Conservation (phyloP, 1,284 basidiomycete species). For the Ceratobasidium sp. region DNA sequence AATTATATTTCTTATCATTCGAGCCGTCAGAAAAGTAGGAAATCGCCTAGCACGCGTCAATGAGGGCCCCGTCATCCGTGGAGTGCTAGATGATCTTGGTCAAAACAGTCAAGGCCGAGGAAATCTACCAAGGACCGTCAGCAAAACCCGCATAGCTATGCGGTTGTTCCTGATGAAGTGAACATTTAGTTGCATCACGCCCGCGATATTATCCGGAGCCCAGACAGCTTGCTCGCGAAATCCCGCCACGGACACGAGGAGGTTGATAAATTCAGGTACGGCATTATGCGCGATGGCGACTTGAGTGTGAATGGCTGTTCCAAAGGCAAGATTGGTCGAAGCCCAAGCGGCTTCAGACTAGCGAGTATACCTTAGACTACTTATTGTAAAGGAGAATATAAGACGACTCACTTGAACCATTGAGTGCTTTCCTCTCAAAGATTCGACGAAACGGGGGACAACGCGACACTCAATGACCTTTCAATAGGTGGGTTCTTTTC, state of each 20-base stretch:
- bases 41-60: constrained; percentile 99
- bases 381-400: constrained; percentile 17
- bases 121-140: constrained; percentile 72
- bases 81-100: constrained; percentile 97
- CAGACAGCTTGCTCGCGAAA: constrained; percentile 71
- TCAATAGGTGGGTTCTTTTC: constrained; percentile 99
- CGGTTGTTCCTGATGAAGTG: neutral
- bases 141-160: no score
- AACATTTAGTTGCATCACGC: neutral
- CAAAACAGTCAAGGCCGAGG: constrained; percentile 94
- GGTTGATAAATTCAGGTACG: constrained; percentile 97
- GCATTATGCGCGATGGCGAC: constrained; percentile 96
- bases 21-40: constrained; percentile 99
- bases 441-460: constrained; percentile 97
- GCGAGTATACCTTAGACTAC: constrained; percentile 22
- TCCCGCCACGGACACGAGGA: constrained; percentile 69
- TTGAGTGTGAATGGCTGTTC: constrained; percentile 98
- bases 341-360: constrained; percentile 99
- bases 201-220: constrained; percentile 70
- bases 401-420: constrained; percentile 87
- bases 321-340: constrained; percentile 99
- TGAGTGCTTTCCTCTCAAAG: constrained; percentile 83
- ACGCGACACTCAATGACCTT: constrained; percentile 98
- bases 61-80: constrained; percentile 98
- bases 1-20: constrained; percentile 85